A percentile compares a stretch with the other conserved stretches of the same genome.
Conservation (phyloP, 2,329 filamentous ascomycete species). For the Monilinia vaccinii-corymbosi region DNA sequence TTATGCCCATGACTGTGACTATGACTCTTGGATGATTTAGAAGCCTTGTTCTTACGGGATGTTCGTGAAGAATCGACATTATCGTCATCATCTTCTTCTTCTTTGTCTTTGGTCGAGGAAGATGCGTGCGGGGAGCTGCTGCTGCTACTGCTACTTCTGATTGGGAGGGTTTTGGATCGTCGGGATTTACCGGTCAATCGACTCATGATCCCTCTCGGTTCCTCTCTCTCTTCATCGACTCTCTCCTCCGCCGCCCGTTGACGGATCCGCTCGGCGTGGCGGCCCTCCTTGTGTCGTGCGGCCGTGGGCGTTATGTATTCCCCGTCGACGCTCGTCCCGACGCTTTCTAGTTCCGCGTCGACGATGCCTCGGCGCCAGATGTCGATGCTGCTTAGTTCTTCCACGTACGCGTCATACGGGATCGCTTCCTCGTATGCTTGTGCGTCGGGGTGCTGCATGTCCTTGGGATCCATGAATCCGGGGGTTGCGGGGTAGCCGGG, state of each 20-base stretch:
- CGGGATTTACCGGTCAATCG: not conserved
- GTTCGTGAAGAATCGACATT: not conserved
- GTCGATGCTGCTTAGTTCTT: slow-evolving; percentile 28
- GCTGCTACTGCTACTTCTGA: not conserved
- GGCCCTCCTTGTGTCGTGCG: slow-evolving; percentile 19
- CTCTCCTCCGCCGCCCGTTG: slow-evolving; percentile 18
- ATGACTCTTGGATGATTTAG: not conserved
- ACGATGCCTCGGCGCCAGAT: slow-evolving; percentile 29
- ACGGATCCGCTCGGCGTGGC: slow-evolving; percentile 15
- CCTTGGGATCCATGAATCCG: not conserved
- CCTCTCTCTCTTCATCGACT: not conserved
- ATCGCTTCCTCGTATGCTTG: not conserved
- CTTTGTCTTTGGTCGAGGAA: too few relatives aligned
- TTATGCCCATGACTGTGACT: too few relatives aligned
- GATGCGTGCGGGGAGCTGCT: not conserved
- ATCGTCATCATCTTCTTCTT: not conserved
- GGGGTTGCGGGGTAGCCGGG: not conserved
- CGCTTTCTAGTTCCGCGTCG: slow-evolving; percentile 23
- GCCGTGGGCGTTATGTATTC: slow-evolving; percentile 30
- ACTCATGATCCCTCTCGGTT: not conserved
- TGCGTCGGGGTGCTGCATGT: not conserved
- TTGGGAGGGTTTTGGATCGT: not conserved
- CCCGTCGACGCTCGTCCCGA: slow-evolving; percentile 28
- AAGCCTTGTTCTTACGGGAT: not conserved
- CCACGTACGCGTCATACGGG: slow-evolving; percentile 25